Evolutionary conservation across 164 flowering plant genomes (phyloP), one percentile per base, ranked within the genome.

Genomic region (Vitis rotundifolia): DNA sequence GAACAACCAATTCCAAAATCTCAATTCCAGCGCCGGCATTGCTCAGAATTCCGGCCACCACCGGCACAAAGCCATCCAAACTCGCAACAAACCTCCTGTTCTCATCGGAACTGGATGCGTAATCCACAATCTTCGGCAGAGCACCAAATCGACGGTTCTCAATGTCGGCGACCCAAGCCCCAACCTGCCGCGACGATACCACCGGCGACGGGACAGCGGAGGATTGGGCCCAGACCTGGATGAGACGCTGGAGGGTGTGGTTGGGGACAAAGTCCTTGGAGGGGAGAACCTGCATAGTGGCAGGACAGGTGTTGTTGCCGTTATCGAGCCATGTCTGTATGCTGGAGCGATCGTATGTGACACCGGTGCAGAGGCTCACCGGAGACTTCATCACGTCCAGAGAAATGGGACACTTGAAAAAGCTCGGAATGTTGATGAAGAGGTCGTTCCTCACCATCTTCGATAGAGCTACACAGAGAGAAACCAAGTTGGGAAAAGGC

Each of bases 341-440:
- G 75, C 75, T 70, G 8, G 66, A 72, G 9, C 80, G 64, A 37
- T 77, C 80, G 49, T 77, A 77, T 5, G 80, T 77, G 2, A 73
- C 63, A 0, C 80, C 80, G n/a, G 80, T 47, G 2, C 75, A 74
- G 53, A 77, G 26, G 9, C 72, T 77, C 1, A 77, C 80, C 13
- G 80, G 80, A 49, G 70, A 74, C 18, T 64, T 71, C 80, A 77
- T 77, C 12, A 77, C 53, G 18, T 77, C 80, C 9, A 77, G 69
- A 2, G 80, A 70, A 9, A 77, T 77, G 2, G 80, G 80, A 57
- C 80, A 77, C 15, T n/a, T 49, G 26, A 74, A 77, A 26, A 70
- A 66, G 48, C 28, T 59, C 10, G 80, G 80, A 15, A 77, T 74
- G 44, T 37, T 37, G 7, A 75, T 19, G 74, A 61, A 75, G 55